Conservation (phyloP, 2,329 filamentous ascomycete species). For the Pseudogymnoascus sp. region DNA sequence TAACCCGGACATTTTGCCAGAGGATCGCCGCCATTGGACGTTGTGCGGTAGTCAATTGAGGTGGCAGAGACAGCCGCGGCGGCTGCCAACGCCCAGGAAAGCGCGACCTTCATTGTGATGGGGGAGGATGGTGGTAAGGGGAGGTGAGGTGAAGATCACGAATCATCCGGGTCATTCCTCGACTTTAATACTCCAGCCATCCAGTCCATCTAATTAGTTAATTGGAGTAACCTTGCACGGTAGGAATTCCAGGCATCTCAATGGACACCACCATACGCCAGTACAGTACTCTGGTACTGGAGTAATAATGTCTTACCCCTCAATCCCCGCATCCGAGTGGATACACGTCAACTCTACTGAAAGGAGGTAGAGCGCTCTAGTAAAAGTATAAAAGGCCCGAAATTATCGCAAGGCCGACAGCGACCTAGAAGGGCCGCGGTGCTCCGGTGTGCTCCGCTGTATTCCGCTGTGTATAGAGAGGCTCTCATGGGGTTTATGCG, state of each 20-base stretch:
- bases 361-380: neutral
- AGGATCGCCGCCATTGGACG: slow-evolving; percentile 14
- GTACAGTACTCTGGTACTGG: neutral
- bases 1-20: slow-evolving; percentile 42
- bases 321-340: slow-evolving; percentile 1
- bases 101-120: slow-evolving; percentile 14
- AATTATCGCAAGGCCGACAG: neutral
- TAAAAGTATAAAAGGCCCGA: slow-evolving; percentile 1
- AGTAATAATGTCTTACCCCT: neutral
- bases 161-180: neutral
- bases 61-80: slow-evolving; percentile 12
- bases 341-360: slow-evolving; percentile 2
- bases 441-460: neutral
- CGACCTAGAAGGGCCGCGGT: neutral
- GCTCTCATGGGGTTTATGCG: neutral
- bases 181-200: neutral
- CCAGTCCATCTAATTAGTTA: neutral
- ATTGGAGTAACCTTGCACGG: neutral
- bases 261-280: neutral
- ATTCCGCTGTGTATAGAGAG: neutral
- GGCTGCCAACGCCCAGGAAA: slow-evolving; percentile 14
- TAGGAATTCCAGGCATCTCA: neutral
- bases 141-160: slow-evolving; percentile 7
- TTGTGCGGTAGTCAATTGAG: slow-evolving; percentile 5
- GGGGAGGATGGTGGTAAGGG: neutral